These are phyloP conservation scores for Clavulina sp. DNA, from an alignment of 768 basidiomycete species.

Conservation along the genomic window DNA sequence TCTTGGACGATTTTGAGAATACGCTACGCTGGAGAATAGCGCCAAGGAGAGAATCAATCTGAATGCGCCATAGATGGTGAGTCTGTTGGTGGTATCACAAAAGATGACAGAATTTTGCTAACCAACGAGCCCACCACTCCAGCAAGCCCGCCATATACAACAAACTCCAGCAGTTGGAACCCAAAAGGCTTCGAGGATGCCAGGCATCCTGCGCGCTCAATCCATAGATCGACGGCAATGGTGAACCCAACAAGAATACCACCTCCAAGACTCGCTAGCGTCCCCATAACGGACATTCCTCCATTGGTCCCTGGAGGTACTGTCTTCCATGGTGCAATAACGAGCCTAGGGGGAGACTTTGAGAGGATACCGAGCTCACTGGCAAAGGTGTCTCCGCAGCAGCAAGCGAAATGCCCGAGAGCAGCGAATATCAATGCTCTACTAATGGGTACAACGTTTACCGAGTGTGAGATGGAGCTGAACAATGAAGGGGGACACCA, in stretches of 20 bases:
- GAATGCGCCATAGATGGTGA: background rate
- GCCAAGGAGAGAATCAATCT: slow-evolving; percentile 78
- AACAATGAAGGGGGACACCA: slow-evolving; percentile 62
- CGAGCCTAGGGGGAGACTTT: slow-evolving; percentile 34
- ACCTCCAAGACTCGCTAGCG: slow-evolving; percentile 51
- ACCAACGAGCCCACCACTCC: slow-evolving; percentile 74
- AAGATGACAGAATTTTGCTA: background rate
- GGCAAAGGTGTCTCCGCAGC: slow-evolving; percentile 80
- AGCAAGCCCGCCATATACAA: slow-evolving; percentile 42
- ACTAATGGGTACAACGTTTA: slow-evolving; percentile 23
- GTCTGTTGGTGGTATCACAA: background rate
- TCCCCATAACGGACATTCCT: slow-evolving; percentile 60
- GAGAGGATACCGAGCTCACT: slow-evolving; percentile 88
- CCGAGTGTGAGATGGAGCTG: slow-evolving; percentile 23
- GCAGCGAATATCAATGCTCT: slow-evolving; percentile 43
- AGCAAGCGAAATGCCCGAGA: slow-evolving; percentile 74
- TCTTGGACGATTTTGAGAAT: slow-evolving; percentile 56
- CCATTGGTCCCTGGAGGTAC: slow-evolving; percentile 90
- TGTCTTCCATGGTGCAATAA: slow-evolving; percentile 56
- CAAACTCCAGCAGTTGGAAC: slow-evolving; percentile 23
- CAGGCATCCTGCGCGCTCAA: slow-evolving; percentile 45
- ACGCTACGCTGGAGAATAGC: slow-evolving; percentile 72
- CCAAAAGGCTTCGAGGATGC: slow-evolving; percentile 15
- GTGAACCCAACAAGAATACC: slow-evolving; percentile 54
- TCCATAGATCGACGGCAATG: slow-evolving; percentile 34